phyloP scores from a whole-genome alignment of 495 filamentous ascomycete species.

The Annulohypoxylon bovei region DNA sequence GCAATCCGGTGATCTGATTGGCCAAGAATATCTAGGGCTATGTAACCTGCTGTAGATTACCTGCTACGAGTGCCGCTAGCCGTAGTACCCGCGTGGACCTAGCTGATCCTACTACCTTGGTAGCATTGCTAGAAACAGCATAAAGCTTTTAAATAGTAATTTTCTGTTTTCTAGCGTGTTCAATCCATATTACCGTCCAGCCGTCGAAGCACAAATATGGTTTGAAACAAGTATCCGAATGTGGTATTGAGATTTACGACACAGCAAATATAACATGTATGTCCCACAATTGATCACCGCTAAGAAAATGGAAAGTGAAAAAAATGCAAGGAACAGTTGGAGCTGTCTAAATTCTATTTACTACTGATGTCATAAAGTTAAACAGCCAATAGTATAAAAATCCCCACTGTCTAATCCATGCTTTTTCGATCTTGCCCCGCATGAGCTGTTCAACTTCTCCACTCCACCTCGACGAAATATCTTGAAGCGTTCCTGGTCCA shows the following conservation, averaged over 20 bases:
- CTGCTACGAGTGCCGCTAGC: constrained; percentile 14
- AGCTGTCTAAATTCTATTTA: background rate
- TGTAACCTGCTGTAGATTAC: constrained; percentile 3
- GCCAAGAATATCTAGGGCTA: background rate
- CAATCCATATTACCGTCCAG: too few species aligned
- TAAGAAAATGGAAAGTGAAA: too few species aligned
- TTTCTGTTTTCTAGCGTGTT: too few species aligned
- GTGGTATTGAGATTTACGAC: too few species aligned
- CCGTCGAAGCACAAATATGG: background rate
- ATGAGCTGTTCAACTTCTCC: constrained; percentile 19
- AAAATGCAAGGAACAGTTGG: constrained; percentile 20
- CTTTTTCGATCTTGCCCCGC: constrained; percentile 24
- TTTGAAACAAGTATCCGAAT: too few species aligned
- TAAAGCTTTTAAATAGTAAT: background rate
- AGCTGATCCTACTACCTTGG: background rate
- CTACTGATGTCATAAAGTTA: constrained; percentile 22
- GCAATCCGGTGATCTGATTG: constrained; percentile 21
- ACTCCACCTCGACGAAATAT: constrained; percentile 12
- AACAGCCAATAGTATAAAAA: constrained; percentile 5
- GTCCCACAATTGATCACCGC: background rate
- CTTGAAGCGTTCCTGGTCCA: constrained; percentile 24
- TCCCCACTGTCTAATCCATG: background rate
- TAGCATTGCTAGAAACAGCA: background rate
- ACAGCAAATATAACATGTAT: too few species aligned
- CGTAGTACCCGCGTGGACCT: background rate